Evolutionary conservation across 2,329 filamentous ascomycete genomes (phyloP), one percentile per base, ranked within the genome.

Genomic region (Rhinocladiella mackenziei): DNA sequence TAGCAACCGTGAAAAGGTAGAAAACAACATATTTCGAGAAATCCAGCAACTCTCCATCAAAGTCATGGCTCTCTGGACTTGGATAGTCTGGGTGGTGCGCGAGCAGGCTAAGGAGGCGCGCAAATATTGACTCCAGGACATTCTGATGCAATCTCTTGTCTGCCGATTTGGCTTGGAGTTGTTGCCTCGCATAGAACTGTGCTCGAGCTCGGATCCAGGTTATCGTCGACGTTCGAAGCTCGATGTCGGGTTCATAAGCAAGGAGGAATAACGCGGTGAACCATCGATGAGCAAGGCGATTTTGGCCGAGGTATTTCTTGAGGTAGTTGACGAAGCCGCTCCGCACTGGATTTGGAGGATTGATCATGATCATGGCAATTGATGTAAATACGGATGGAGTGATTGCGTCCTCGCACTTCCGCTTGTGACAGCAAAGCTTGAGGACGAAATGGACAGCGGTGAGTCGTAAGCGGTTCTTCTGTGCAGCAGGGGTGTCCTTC

Each of bases 31-130:
- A 98, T 56, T 82, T 81, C 4, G 86, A 82, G 63, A 94, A 89
- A 60, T 95, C 87, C 32, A 81, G 73, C 36, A 96, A 69, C 35
- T 89, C 83, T 10, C 80, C 75, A 2, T 80, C 66, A 4, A 78
- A 75, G 1, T 74, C 63, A 49, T 77, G 80, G 56, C 63, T 67
- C 2, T 61, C 56, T 32, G 65, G 58, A 7, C 63, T 63, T 11
- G 69, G 69, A 45, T 91, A 96, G 63, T 98, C 92, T 1, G 89
- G 89, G 62, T 98, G 92, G 62, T 97, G 91, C 4, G 91, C 89
- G 31, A 98, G 75, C 31, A 98, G 70, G 36, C 89, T 92, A 39
- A 98, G 73, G 23, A 97, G 76, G 6, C 92, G 81, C 18, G 86
- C 81, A 61, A 97, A 85, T 9, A 84, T 77, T 15, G 81, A 78